phyloP scores from a whole-genome alignment of 176 grass and related monocot species.

The Miscanthus lutarioriparius region DNA sequence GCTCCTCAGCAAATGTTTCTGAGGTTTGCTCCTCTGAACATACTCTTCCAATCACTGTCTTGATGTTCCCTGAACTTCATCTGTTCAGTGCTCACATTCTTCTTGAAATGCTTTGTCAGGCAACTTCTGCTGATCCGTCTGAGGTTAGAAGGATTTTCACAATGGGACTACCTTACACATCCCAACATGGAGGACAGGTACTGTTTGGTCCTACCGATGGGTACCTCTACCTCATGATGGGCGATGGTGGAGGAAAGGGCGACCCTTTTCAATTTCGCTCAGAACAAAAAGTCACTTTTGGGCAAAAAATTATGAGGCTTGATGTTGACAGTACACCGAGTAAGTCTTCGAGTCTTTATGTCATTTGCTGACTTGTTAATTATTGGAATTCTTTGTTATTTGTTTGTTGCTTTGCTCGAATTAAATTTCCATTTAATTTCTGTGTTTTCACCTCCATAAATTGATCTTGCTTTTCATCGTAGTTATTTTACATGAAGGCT shows the following conservation, averaged over 20 bases:
- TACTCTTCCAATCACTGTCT: not conserved
- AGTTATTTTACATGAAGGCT: not conserved
- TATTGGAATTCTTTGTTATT: not conserved
- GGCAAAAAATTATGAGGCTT: constrained; percentile 97
- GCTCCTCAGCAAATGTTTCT: constrained; percentile 70
- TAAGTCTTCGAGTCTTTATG: constrained; percentile 34
- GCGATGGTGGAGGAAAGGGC: constrained; percentile 86
- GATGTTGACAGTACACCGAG: constrained; percentile 64
- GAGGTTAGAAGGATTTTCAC: constrained; percentile 90
- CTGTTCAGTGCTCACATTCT: not conserved
- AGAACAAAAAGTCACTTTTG: constrained; percentile 87
- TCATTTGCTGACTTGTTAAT: constrained; percentile 5
- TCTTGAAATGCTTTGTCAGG: constrained; percentile 35
- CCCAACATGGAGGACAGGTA: constrained; percentile 76
- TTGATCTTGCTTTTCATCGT: not conserved
- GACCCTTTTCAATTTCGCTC: constrained; percentile 90
- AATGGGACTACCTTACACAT: constrained; percentile 79
- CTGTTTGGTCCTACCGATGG: constrained; percentile 88
- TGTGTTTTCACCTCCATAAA: not conserved
- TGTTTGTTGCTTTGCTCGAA: not conserved
- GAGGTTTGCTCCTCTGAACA: constrained; percentile 45
- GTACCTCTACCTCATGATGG: constrained; percentile 94
- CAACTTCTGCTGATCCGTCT: constrained; percentile 59
- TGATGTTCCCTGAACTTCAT: not conserved
- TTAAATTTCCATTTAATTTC: not conserved